A percentile compares a stretch with the other conserved stretches of the same genome.
Evolutionary conservation across 345 rosid species (phyloP).

Genomic region (Brassica carinata): DNA sequence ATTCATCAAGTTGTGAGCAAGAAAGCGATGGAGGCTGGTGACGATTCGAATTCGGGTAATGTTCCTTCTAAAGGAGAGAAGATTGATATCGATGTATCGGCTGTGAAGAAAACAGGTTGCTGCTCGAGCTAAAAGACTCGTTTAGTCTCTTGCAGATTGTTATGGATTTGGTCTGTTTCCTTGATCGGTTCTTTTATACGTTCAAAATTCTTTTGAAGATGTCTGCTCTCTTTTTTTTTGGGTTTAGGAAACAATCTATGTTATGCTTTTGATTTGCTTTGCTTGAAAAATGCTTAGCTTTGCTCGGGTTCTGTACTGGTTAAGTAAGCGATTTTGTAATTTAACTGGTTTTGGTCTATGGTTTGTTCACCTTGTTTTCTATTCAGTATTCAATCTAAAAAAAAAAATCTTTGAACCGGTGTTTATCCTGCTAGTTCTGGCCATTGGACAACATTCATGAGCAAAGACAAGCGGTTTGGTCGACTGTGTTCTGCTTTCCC

Average conservation of each 20-base stretch:
- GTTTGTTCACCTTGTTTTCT: background rate
- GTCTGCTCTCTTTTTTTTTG: background rate
- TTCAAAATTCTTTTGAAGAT: constrained; percentile 13
- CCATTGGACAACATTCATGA: background rate
- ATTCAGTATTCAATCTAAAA: background rate
- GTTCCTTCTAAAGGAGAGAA: constrained; percentile 85
- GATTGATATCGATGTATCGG: constrained; percentile 92
- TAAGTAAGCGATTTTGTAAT: background rate
- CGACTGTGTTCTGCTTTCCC: too few relatives aligned
- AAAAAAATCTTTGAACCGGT: too few relatives aligned
- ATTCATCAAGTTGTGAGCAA: constrained; percentile 80
- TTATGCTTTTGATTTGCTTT: background rate
- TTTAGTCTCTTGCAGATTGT: constrained; percentile 18
- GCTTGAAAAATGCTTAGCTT: background rate
- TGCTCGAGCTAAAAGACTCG: constrained; percentile 62
- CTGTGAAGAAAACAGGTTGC: constrained; percentile 84
- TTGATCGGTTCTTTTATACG: background rate
- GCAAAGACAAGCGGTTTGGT: background rate
- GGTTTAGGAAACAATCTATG: constrained; percentile 11
- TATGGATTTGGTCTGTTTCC: background rate
- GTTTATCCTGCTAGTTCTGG: background rate
- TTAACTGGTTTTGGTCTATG: background rate
- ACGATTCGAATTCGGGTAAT: constrained; percentile 43
- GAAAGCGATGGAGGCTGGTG: constrained; percentile 82
- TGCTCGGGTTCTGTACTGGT: background rate